Base-by-base conservation (phyloP, 768 basidiomycete species). In the Trametes sanguinea region DNA sequence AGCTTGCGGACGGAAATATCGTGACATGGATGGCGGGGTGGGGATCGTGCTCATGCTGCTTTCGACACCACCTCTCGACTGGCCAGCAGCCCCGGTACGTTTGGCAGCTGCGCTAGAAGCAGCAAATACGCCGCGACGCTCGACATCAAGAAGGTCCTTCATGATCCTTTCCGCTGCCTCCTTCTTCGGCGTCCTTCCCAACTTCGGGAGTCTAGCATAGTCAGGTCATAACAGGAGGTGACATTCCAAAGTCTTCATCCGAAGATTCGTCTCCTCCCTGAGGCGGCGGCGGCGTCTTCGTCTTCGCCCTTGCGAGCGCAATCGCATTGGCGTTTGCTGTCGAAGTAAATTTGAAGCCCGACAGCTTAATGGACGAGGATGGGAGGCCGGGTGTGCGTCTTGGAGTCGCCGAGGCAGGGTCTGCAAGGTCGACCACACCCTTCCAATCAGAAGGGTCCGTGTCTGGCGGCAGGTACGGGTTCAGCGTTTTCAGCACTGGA, bases 141-240 rank as follows among this genome's bases (percentile, higher is more conserved):
- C 71, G 10, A 65, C 57, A 42, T 68, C 67, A 16, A 93, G 74
- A 2, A 92, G 76, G 71, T 88, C 86, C 33, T 78, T 78, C 53
- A 83, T 81, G 54, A 94, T 90, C 13, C 88, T 80, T 10, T 81
- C 78, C 1, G 88, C 89, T 3, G 90, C 92, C 61, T 86, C 85
- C 68, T 83, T 87, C 33, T 79, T 81, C 0, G 93, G 93, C 2
- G 92, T 92, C 50, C 84, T 82, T 1, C 84, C 82, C 10, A 83
- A 68, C 17, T 73, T 72, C 9, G 74, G 78, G 32, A 73, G 79
- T 29, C 79, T 73, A 8, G 78, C 77, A 62, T 83, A 84, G 45
- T 80, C 79, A n/a, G 75, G 83, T 75, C 44, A 80, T 85, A n/a
- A 81, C 75, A 4, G 83, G 84, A 1, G 85, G 82, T 0, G 81